Evolutionary conservation across 2,329 filamentous ascomycete genomes (phyloP).

Genomic region (Colletotrichum paranaense): DNA sequence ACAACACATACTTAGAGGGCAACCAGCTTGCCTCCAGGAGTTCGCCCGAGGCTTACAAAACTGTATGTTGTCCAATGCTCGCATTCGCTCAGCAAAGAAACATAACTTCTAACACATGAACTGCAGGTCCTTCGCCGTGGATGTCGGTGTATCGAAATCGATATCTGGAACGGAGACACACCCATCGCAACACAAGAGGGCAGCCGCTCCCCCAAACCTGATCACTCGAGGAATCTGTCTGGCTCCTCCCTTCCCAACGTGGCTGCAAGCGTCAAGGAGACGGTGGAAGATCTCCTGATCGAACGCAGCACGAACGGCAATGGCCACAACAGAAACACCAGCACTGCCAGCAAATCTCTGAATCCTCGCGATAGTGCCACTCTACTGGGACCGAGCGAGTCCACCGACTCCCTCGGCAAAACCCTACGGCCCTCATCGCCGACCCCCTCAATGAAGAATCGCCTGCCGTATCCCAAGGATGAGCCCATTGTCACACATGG

Average conservation of each 20-base stretch:
- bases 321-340: slow-evolving; percentile 53
- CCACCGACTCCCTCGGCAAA: slow-evolving; percentile 42
- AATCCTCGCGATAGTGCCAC: slow-evolving; percentile 36
- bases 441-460: slow-evolving; percentile 37
- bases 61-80: slow-evolving; percentile 61
- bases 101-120: background rate
- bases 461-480: slow-evolving; percentile 50
- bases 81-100: background rate
- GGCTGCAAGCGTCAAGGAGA: slow-evolving; percentile 52
- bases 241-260: slow-evolving; percentile 58
- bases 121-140: slow-evolving; percentile 76
- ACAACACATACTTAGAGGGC: slow-evolving; percentile 92
- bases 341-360: slow-evolving; percentile 47
- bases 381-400: slow-evolving; percentile 48
- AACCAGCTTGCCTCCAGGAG: slow-evolving; percentile 86
- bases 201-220: slow-evolving; percentile 51
- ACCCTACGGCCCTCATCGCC: slow-evolving; percentile 35
- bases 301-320: slow-evolving; percentile 35
- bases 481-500: slow-evolving; percentile 87
- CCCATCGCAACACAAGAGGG: slow-evolving; percentile 45
- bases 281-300: slow-evolving; percentile 44
- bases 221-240: slow-evolving; percentile 61
- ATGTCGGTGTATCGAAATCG: slow-evolving; percentile 93
- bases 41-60: slow-evolving; percentile 81
- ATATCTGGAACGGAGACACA: slow-evolving; percentile 86